Conservation (phyloP, 2,329 filamentous ascomycete species). For the Fonsecaea pedrosoi region DNA sequence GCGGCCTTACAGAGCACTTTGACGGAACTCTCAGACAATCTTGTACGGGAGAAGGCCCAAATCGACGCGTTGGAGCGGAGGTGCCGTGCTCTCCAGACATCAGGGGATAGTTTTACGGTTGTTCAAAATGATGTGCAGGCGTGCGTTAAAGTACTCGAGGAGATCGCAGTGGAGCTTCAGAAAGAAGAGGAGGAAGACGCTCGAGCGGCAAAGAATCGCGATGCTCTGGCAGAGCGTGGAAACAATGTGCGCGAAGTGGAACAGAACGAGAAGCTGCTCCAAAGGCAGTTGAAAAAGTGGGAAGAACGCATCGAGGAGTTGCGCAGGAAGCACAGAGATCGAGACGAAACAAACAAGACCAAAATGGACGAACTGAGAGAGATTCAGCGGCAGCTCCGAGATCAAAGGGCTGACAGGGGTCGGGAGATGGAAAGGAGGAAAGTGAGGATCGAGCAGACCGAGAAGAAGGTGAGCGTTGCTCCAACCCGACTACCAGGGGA, state of each 20-base stretch:
- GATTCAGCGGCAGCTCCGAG: slow-evolving; percentile 78
- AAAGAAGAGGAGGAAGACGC: slow-evolving; percentile 92
- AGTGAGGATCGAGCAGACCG: slow-evolving; percentile 95
- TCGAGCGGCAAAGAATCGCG: slow-evolving; percentile 79
- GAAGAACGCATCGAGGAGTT: slow-evolving; percentile 85
- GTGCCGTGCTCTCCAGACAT: slow-evolving; percentile 88
- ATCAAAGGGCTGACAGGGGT: slow-evolving; percentile 84
- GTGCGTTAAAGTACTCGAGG: slow-evolving; percentile 87
- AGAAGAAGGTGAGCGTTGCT: slow-evolving; percentile 80
- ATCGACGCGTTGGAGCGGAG: slow-evolving; percentile 88
- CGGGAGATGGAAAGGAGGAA: slow-evolving; percentile 90
- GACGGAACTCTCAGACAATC: slow-evolving; percentile 78
- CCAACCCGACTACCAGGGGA: background rate
- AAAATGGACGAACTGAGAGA: slow-evolving; percentile 89
- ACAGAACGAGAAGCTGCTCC: slow-evolving; percentile 80
- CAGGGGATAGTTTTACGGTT: slow-evolving; percentile 84
- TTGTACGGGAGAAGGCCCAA: slow-evolving; percentile 78
- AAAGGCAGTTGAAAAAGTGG: slow-evolving; percentile 84
- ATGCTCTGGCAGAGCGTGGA: slow-evolving; percentile 83
- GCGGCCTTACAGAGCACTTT: slow-evolving; percentile 81
- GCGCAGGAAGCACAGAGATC: slow-evolving; percentile 77
- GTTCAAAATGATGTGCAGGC: slow-evolving; percentile 84
- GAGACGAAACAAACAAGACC: slow-evolving; percentile 79
- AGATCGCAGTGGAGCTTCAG: slow-evolving; percentile 80
- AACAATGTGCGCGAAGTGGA: slow-evolving; percentile 93